phyloP scores from a whole-genome alignment of 805 yeast species.

The Grigorovia yakushimaensis region DNA sequence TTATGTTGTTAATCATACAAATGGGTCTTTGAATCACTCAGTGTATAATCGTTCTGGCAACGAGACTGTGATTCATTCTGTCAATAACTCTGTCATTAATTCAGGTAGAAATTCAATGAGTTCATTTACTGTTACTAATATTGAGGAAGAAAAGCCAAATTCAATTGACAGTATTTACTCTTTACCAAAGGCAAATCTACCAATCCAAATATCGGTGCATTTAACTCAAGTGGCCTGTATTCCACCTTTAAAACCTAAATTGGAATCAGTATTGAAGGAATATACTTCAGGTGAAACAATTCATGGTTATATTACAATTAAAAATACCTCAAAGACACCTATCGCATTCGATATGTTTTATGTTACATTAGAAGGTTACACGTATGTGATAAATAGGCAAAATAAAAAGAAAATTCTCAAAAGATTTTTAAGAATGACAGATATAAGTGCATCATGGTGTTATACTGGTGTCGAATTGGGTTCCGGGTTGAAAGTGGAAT shows the following conservation, averaged over 20 bases:
- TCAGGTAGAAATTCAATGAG: background rate
- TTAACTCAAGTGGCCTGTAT: slow-evolving; percentile 15
- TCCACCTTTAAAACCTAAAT: slow-evolving; percentile 15
- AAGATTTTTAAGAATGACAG: slow-evolving; percentile 40
- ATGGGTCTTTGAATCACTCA: background rate
- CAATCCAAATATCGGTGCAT: slow-evolving; percentile 17
- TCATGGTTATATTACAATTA: slow-evolving; percentile 39
- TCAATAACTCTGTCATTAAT: background rate
- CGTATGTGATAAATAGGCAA: slow-evolving; percentile 18
- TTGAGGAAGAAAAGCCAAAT: slow-evolving; percentile 8
- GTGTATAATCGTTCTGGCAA: background rate
- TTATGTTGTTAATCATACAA: background rate
- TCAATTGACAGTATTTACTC: slow-evolving; percentile 18
- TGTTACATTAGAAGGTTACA: slow-evolving; percentile 45
- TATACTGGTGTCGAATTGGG: slow-evolving; percentile 37
- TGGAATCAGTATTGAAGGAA: slow-evolving; percentile 33
- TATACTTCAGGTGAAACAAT: slow-evolving; percentile 48
- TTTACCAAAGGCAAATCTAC: slow-evolving; percentile 12
- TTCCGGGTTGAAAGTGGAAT: slow-evolving; percentile 30
- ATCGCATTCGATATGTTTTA: slow-evolving; percentile 51
- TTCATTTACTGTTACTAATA: slow-evolving; percentile 1
- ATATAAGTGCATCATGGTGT: slow-evolving; percentile 43
- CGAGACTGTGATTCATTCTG: background rate
- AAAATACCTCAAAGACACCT: slow-evolving; percentile 32
- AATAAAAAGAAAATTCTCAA: slow-evolving; percentile 15